These are phyloP conservation scores for Saccharomycopsis guyanensis DNA, from an alignment of 805 yeast species.

Conservation along the genomic window DNA sequence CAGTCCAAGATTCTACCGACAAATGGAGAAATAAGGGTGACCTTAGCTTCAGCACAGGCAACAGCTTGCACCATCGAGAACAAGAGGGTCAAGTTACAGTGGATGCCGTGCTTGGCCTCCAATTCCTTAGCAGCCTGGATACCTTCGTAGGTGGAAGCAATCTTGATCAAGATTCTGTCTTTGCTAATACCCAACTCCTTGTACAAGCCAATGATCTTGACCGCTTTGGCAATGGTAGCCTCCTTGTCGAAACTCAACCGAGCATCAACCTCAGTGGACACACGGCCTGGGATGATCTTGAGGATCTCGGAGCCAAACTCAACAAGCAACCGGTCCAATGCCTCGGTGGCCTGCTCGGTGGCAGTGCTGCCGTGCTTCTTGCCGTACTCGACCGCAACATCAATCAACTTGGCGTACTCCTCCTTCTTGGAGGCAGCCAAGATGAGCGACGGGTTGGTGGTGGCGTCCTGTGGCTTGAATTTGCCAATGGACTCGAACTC, in stretches of 20 bases:
- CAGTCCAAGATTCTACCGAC: constrained; percentile 99
- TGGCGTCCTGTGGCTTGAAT: constrained; percentile 98
- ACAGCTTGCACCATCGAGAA: constrained; percentile 97
- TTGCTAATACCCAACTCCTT: constrained; percentile 75
- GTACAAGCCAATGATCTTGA: constrained; percentile 82
- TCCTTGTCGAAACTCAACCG: constrained; percentile 94
- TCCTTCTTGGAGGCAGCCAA: constrained; percentile 91
- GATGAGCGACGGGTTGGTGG: constrained; percentile 97
- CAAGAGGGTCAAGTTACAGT: constrained; percentile 89
- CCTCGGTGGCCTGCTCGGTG: constrained; percentile 66
- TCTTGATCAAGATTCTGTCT: constrained; percentile 89
- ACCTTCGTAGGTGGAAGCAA: constrained; percentile 99
- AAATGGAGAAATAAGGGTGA: constrained; percentile 95
- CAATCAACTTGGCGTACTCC: constrained; percentile 83
- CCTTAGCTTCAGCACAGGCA: constrained; percentile 96
- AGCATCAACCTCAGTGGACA: constrained; percentile 98
- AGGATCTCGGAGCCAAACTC: constrained; percentile 94
- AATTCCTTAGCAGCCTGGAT: constrained; percentile 96
- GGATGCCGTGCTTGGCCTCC: constrained; percentile 84
- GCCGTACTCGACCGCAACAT: constrained; percentile 70
- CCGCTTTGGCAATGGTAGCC: constrained; percentile 89
- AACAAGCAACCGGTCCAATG: constrained; percentile 86
- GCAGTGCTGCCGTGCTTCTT: constrained; percentile 32
- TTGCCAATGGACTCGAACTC: constrained; percentile 97
- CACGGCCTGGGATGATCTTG: constrained; percentile 96